A percentile compares a stretch with the other conserved stretches of the same genome.
Evolutionary conservation across 2,329 filamentous ascomycete genomes (phyloP).

Genomic region (Botrytis paeoniae): DNA sequence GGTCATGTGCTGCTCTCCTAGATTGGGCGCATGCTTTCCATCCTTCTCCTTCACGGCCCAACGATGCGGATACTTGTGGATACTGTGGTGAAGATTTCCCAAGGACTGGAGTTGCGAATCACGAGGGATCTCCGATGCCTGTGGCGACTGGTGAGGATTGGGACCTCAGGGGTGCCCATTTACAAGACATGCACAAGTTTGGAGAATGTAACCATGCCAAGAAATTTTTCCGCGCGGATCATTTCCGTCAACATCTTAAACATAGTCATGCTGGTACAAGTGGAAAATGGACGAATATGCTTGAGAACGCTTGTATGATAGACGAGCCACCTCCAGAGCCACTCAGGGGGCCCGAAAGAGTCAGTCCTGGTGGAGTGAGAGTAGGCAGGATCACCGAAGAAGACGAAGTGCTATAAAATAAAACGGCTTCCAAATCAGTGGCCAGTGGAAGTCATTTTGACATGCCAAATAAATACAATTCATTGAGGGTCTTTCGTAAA

Average conservation of each 20-base stretch:
- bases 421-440: not conserved
- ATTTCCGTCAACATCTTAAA: constrained; percentile 97
- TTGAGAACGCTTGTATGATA: constrained; percentile 95
- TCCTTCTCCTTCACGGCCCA: constrained; percentile 65
- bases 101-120: constrained; percentile 34
- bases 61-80: constrained; percentile 77
- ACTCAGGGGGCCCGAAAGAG: constrained; percentile 34
- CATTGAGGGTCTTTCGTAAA: not conserved
- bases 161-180: constrained; percentile 80
- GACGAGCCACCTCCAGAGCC: constrained; percentile 63
- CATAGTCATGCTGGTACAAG: constrained; percentile 95
- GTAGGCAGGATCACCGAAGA: constrained; percentile 36
- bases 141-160: constrained; percentile 76
- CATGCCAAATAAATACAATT: not conserved
- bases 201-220: constrained; percentile 97
- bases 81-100: constrained; percentile 92
- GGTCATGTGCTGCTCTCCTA: constrained; percentile 88
- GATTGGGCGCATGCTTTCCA: constrained; percentile 83
- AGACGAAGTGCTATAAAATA: constrained; percentile 32
- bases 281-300: constrained; percentile 98
- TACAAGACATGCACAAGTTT: constrained; percentile 93
- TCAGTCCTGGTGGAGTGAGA: constrained; percentile 30
- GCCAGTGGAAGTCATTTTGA: not conserved
- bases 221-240: constrained; percentile 96
- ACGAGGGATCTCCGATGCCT: constrained; percentile 44